Percentiles rank a stretch among this genome's conserved stretches.
Evolutionary conservation across 805 yeast species (phyloP).

Genomic region (Wickerhamomyces pijperi): DNA sequence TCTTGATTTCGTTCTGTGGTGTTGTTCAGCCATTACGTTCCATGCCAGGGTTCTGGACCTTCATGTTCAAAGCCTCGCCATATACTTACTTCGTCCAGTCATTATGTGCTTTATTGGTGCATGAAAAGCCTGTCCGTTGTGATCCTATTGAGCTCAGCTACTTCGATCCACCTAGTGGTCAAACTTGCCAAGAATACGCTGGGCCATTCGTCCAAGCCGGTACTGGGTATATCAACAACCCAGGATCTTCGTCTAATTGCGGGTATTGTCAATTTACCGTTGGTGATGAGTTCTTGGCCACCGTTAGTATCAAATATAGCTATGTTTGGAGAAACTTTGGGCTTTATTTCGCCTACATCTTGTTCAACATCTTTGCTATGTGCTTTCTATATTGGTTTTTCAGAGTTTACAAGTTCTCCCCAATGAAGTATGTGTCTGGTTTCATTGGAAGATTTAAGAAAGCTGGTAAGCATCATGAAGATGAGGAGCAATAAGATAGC

Average conservation of each 20-base stretch:
- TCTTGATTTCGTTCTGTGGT: conserved; percentile 59
- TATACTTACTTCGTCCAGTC: conserved; percentile 59
- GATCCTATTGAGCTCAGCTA: conserved; percentile 33
- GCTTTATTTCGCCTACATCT: conserved; percentile 34
- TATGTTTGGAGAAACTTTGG: conserved; percentile 62
- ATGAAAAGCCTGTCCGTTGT: conserved; percentile 42
- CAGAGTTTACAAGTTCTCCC: conserved; percentile 5
- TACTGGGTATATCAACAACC: conserved; percentile 48
- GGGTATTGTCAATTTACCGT: conserved; percentile 29
- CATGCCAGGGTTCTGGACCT: conserved; percentile 79
- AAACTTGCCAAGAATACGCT: conserved; percentile 53
- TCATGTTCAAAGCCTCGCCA: conserved; percentile 69
- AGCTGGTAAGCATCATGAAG: too few relatives aligned
- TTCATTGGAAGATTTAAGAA: not conserved
- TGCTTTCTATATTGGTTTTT: conserved; percentile 12
- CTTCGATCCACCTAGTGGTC: conserved; percentile 44
- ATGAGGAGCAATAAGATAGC: too few relatives aligned
- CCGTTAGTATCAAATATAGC: conserved; percentile 31
- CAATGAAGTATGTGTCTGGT: not conserved
- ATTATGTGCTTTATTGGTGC: conserved; percentile 36
- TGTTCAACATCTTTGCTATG: conserved; percentile 20
- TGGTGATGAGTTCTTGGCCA: conserved; percentile 37
- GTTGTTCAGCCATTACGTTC: conserved; percentile 43
- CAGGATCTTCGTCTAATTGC: conserved; percentile 36
- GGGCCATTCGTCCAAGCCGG: conserved; percentile 25